Evolutionary conservation across 164 flowering plant genomes (phyloP).

Genomic region (Vitis labrusca): DNA sequence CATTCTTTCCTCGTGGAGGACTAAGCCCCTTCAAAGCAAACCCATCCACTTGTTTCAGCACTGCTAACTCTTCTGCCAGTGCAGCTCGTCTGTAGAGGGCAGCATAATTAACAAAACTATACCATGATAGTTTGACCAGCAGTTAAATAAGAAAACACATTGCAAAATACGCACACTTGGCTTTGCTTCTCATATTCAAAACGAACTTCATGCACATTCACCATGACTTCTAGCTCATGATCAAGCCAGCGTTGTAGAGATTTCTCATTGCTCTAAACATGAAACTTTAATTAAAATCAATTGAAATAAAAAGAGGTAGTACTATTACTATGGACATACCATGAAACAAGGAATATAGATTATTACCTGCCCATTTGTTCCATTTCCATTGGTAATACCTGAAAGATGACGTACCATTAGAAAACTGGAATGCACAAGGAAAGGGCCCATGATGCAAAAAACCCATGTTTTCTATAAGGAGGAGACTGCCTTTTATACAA

Average conservation of each 20-base stretch:
- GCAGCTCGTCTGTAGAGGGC: slow-evolving; percentile 75
- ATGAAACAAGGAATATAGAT: slow-evolving; percentile 4
- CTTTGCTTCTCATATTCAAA: slow-evolving; percentile 96
- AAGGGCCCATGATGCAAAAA: neutral
- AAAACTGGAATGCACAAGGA: neutral
- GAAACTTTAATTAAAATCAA: slow-evolving; percentile 12
- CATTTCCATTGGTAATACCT: slow-evolving; percentile 70
- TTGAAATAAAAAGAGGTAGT: neutral
- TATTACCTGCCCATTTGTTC: slow-evolving; percentile 73
- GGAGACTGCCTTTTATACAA: neutral
- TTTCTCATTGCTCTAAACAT: slow-evolving; percentile 75
- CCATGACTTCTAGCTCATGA: slow-evolving; percentile 98
- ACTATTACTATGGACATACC: neutral
- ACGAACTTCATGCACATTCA: slow-evolving; percentile 98
- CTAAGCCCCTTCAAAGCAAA: slow-evolving; percentile 76
- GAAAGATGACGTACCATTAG: slow-evolving; percentile 27
- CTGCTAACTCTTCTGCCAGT: slow-evolving; percentile 83
- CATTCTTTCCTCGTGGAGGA: slow-evolving; percentile 91
- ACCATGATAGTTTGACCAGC: neutral
- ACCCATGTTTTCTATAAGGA: neutral
- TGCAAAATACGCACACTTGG: slow-evolving; percentile 73
- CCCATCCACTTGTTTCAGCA: slow-evolving; percentile 78
- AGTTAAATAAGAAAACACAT: neutral
- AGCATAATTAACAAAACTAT: neutral
- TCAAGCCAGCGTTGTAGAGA: slow-evolving; percentile 94